Evolutionary conservation across 139 green algal species (phyloP), one percentile per base, ranked within the genome.

Genomic region (Chlamydomonas sp.): DNA sequence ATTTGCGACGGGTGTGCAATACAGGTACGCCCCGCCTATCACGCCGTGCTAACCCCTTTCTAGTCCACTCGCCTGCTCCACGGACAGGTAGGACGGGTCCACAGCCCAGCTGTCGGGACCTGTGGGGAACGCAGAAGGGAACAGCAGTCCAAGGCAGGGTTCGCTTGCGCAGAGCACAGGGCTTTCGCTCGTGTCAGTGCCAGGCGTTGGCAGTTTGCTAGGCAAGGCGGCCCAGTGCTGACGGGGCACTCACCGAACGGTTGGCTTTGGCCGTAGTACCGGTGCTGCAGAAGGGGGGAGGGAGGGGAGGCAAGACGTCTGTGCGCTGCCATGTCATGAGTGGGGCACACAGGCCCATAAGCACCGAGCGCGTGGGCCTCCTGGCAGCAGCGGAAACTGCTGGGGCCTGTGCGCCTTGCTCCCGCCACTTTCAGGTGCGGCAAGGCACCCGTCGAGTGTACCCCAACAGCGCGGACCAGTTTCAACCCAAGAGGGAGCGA

Each of bases 201-300:
- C n/a, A 63, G 6, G 31, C 16, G 9, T 15, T 16, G 63, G 14
- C 78, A 62, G 78, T 59, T 63, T 14, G 5, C 16, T 20, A 15
- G 6, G 63, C 61, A 60, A 49, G 74, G 9, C 10, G 57, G 18
- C 49, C 68, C n/a, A 5, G 16, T 10, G 60, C 58, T 15, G 73
- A 69, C 91, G 83, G n/a, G 73, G 73, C n/a, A 78, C 79, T 84
- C 16, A 79, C 82, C 82, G 62, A 95, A 93, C 0, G 93, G 94
- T 71, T 93, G 89, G 16, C 79, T 93, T 57, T 95, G 73, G 63
- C 96, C 96, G 82, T 98, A 98, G 88, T 98, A 98, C 1, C 96
- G 90, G 80, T 98, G 96, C 95, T 97, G 82, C 69, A 18, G 12
- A 1, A 82, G 63, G 72, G 78, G 83, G 74, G 59, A 3, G 62